phyloP scores from a whole-genome alignment of 768 basidiomycete species.

The Termitomyces sp. region DNA sequence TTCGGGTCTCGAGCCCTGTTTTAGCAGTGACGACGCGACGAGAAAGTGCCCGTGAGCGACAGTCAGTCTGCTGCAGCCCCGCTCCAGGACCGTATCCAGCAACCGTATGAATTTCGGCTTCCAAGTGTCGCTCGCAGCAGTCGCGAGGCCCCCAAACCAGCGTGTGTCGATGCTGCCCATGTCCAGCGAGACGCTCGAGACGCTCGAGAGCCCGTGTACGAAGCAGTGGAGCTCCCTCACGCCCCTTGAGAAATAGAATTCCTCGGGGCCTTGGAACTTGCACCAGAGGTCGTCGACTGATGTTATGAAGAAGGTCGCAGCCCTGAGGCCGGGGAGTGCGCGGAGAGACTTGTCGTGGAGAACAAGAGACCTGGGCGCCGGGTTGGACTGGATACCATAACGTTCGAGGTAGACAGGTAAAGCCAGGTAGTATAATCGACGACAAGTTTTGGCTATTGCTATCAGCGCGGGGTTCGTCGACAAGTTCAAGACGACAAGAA shows the following conservation, averaged over 20 bases:
- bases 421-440: slow-evolving; percentile 14
- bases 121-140: slow-evolving; percentile 11
- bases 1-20: neutral
- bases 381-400: slow-evolving; percentile 8
- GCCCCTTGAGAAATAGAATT: slow-evolving; percentile 11
- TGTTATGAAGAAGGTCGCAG: slow-evolving; percentile 10
- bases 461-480: slow-evolving; percentile 10
- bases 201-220: slow-evolving; percentile 6
- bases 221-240: slow-evolving; percentile 13
- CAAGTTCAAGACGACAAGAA: slow-evolving; percentile 13
- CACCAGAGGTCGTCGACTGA: slow-evolving; percentile 15
- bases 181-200: slow-evolving; percentile 13
- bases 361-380: slow-evolving; percentile 7
- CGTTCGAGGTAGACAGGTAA: slow-evolving; percentile 17
- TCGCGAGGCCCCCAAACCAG: slow-evolving; percentile 15
- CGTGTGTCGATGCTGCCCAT: slow-evolving; percentile 17
- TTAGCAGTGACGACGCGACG: neutral
- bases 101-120: slow-evolving; percentile 13
- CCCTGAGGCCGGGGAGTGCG: slow-evolving; percentile 15
- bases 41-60: slow-evolving; percentile 16
- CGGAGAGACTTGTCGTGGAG: slow-evolving; percentile 9
- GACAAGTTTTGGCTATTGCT: slow-evolving; percentile 12
- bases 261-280: slow-evolving; percentile 14
- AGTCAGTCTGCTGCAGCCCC: slow-evolving; percentile 12
- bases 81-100: slow-evolving; percentile 10